A percentile compares a stretch with the other conserved stretches of the same genome.
These are phyloP conservation scores for Phytophthora palmivora DNA, from an alignment of 352 stramenopile species.

Conservation along the genomic window DNA sequence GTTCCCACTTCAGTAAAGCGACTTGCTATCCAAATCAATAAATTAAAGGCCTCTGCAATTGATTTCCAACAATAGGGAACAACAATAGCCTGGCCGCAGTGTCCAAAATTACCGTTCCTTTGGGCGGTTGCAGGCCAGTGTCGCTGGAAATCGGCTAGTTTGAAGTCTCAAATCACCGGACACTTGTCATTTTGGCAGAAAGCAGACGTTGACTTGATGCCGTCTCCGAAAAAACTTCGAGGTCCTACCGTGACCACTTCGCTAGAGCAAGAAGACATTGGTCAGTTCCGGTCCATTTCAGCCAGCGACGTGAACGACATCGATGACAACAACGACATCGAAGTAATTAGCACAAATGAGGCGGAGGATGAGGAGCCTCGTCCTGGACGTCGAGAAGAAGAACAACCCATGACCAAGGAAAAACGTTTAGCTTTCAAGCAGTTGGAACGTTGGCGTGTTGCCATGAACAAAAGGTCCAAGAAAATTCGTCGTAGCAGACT, in stretches of 20 bases:
- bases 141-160: neutral
- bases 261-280: slow-evolving; percentile 14
- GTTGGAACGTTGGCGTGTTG: slow-evolving; percentile 44
- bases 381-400: slow-evolving; percentile 23
- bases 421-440: slow-evolving; percentile 47
- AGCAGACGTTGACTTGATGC: slow-evolving; percentile 1
- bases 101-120: slow-evolving; percentile 12
- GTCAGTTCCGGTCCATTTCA: slow-evolving; percentile 34
- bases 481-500: slow-evolving; percentile 17
- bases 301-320: slow-evolving; percentile 34
- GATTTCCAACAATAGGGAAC: neutral
- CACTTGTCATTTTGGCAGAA: slow-evolving; percentile 13
- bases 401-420: slow-evolving; percentile 45
- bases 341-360: slow-evolving; percentile 28
- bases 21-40: too few species aligned
- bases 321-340: slow-evolving; percentile 34
- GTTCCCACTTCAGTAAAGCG: too few species aligned
- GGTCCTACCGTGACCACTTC: slow-evolving; percentile 24
- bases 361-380: slow-evolving; percentile 24
- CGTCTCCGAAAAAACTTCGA: slow-evolving; percentile 37
- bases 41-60: too few species aligned
- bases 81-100: slow-evolving; percentile 6
- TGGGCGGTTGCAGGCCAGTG: slow-evolving; percentile 6
- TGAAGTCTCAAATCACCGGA: neutral
- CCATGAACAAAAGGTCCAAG: slow-evolving; percentile 38